A percentile compares a stretch with the other conserved stretches of the same genome.
These are phyloP conservation scores for Aspergillus ostianus DNA, from an alignment of 495 filamentous ascomycete species.

Conservation along the genomic window DNA sequence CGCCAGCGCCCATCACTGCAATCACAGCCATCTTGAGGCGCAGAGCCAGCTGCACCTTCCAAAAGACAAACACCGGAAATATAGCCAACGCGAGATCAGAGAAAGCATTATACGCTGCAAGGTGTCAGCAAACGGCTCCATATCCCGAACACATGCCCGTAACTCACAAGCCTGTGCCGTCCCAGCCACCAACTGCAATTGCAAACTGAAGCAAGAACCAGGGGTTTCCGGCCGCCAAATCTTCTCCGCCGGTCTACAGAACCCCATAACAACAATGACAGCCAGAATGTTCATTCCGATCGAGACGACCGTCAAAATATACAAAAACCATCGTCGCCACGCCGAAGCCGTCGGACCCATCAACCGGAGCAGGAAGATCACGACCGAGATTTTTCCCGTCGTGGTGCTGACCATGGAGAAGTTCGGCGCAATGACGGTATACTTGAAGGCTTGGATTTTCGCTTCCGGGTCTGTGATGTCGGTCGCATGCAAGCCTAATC, in stretches of 20 bases:
- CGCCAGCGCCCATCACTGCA: slow-evolving; percentile 8
- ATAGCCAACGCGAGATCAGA: slow-evolving; percentile 8
- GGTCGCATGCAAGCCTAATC: slow-evolving; percentile 8
- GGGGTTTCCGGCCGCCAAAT: slow-evolving; percentile 12
- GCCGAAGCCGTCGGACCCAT: slow-evolving; percentile 7
- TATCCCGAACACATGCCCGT: neutral
- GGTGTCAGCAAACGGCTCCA: neutral
- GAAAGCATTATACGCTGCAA: slow-evolving; percentile 9
- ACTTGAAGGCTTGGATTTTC: slow-evolving; percentile 10
- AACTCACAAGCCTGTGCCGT: slow-evolving; percentile 11
- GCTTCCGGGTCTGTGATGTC: slow-evolving; percentile 5
- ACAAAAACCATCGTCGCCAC: slow-evolving; percentile 11
- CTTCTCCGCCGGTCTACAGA: slow-evolving; percentile 13
- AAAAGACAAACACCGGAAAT: slow-evolving; percentile 10
- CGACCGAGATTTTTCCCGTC: slow-evolving; percentile 14
- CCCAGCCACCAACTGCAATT: slow-evolving; percentile 8
- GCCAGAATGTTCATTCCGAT: slow-evolving; percentile 11
- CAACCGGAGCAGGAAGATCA: slow-evolving; percentile 14
- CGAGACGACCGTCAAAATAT: slow-evolving; percentile 9
- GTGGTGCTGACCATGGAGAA: slow-evolving; percentile 18
- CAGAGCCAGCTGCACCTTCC: slow-evolving; percentile 1
- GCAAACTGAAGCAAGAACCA: slow-evolving; percentile 7
- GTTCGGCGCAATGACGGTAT: slow-evolving; percentile 14
- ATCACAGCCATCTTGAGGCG: slow-evolving; percentile 8
- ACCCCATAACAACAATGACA: slow-evolving; percentile 13